Percentiles rank a stretch among this genome's conserved stretches.
These are phyloP conservation scores for Penicillium sp. DNA, from an alignment of 2,329 filamentous ascomycete species.

Conservation along the genomic window DNA sequence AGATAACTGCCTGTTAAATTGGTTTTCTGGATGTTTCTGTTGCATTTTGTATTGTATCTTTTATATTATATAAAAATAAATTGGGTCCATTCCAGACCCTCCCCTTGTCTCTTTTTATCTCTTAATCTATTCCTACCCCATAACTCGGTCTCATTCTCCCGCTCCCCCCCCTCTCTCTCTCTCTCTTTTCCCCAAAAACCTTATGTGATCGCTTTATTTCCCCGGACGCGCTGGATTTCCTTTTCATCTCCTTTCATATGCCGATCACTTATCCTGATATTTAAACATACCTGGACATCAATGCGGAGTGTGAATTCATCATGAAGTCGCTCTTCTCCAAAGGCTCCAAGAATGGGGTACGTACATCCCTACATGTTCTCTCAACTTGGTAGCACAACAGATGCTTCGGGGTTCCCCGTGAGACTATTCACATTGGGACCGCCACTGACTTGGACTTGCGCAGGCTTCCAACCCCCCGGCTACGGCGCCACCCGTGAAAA, in stretches of 20 bases:
- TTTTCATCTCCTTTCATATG: neutral
- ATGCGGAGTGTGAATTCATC: constrained; percentile 31
- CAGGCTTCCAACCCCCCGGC: constrained; percentile 50
- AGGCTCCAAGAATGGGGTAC: constrained; percentile 41
- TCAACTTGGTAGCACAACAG: constrained; percentile 18
- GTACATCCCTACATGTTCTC: constrained; percentile 16
- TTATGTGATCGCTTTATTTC: constrained; percentile 12
- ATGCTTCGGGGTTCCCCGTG: constrained; percentile 9
- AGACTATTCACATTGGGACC: constrained; percentile 12
- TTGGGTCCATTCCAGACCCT: constrained; percentile 3
- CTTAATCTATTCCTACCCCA: constrained; percentile 1
- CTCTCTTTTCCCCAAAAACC: constrained; percentile 17
- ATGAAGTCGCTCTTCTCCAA: constrained; percentile 44
- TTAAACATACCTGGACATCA: constrained; percentile 8
- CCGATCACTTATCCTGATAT: neutral
- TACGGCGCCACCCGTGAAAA: constrained; percentile 53
- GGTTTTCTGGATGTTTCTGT: constrained; percentile 12
- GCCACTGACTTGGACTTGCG: constrained; percentile 18
- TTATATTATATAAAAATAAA: constrained; percentile 3
- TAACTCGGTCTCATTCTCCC: constrained; percentile 13
- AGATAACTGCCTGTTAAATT: neutral
- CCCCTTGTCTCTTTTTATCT: constrained; percentile 4
- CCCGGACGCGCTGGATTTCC: constrained; percentile 4
- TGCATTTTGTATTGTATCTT: neutral
- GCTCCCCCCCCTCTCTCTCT: constrained; percentile 11